Conservation (phyloP, 805 yeast genomes). For the Yarrowia porcina region DNA sequence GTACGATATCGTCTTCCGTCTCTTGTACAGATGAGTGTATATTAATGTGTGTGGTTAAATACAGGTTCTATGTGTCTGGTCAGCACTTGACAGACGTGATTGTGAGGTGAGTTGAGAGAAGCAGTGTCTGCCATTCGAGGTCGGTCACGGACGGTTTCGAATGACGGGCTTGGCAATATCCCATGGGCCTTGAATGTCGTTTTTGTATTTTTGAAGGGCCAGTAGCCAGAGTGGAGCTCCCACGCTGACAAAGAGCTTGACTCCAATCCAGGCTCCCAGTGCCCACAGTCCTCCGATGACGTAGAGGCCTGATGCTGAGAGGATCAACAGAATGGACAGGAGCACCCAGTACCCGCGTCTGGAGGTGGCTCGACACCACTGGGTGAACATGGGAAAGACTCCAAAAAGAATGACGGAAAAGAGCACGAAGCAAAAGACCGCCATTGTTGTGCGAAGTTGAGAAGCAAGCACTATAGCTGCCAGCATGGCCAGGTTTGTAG, state of each 20-base stretch:
- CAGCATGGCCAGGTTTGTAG: conserved; percentile 79
- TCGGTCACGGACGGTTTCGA: conserved; percentile 27
- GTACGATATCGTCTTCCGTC: background rate
- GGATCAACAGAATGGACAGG: conserved; percentile 29
- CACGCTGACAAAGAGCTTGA: conserved; percentile 50
- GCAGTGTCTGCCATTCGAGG: background rate
- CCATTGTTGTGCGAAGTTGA: conserved; percentile 66
- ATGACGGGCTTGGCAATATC: conserved; percentile 76
- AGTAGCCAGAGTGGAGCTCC: conserved; percentile 70
- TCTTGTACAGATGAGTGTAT: background rate
- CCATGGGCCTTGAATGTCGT: conserved; percentile 90
- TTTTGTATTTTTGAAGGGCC: conserved; percentile 71
- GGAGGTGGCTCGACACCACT: conserved; percentile 49
- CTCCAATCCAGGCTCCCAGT: conserved; percentile 49
- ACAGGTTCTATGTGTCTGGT: conserved; percentile 3
- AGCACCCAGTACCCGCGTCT: conserved; percentile 35
- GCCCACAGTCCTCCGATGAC: conserved; percentile 44
- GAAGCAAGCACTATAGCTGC: conserved; percentile 89
- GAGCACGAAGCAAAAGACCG: conserved; percentile 80
- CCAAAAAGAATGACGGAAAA: conserved; percentile 70
- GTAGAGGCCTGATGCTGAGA: conserved; percentile 36
- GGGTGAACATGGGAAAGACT: conserved; percentile 66
- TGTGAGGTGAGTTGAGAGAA: background rate
- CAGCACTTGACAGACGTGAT: conserved; percentile 25
- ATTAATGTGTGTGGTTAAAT: conserved; percentile 2